phyloP scores from a whole-genome alignment of 768 basidiomycete species.

The Kwoniella newhampshirensis region DNA sequence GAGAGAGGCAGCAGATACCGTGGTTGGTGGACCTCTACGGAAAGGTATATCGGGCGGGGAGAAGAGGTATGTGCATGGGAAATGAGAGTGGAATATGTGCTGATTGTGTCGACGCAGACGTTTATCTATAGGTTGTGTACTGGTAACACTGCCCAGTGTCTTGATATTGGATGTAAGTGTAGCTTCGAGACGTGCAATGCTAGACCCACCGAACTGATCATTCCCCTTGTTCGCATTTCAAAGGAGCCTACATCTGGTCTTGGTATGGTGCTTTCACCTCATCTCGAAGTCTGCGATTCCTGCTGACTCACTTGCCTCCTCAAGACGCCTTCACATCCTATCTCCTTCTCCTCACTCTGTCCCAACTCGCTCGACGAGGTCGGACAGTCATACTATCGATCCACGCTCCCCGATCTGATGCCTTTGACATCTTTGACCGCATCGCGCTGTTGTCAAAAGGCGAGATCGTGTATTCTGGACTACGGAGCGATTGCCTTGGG shows the following conservation, averaged over 20 bases:
- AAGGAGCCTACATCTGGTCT: conserved; percentile 44
- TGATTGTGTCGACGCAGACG: conserved; percentile 20
- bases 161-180: conserved; percentile 63
- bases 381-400: conserved; percentile 65
- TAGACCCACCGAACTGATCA: too few relatives aligned
- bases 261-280: too few relatives aligned
- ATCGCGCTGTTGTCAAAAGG: conserved; percentile 64
- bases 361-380: conserved; percentile 43
- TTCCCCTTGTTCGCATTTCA: too few relatives aligned
- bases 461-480: conserved; percentile 56
- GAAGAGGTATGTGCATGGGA: conserved; percentile 62
- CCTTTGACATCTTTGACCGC: conserved; percentile 63
- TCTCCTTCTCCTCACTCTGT: conserved; percentile 48
- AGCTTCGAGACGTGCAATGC: too few relatives aligned
- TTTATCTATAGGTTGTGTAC: conserved; percentile 60
- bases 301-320: not conserved
- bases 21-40: conserved; percentile 63
- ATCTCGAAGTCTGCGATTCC: conserved; percentile 1
- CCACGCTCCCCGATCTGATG: conserved; percentile 67
- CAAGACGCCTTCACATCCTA: conserved; percentile 52
- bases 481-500: conserved; percentile 48
- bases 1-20: conserved; percentile 56
- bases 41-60: conserved; percentile 69
- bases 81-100: conserved; percentile 38
- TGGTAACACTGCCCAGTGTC: conserved; percentile 64